Base-by-base conservation (phyloP, 176 grass and related monocot genomes). In the Zizania latifolia region DNA sequence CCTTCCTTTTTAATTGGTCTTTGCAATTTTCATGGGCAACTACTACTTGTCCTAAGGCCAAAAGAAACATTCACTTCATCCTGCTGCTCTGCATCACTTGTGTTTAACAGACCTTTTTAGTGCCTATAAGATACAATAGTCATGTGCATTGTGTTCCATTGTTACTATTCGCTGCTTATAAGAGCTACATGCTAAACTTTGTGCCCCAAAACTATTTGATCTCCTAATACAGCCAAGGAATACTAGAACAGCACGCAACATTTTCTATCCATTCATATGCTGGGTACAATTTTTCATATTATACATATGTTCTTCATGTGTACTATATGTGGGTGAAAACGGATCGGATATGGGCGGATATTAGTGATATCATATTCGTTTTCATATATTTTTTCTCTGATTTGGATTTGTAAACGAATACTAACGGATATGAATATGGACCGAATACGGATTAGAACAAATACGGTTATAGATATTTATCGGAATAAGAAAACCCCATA, bases 251-350 rank as follows among this genome's bases (percentile, higher is more conserved):
- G 6, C 33, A 68, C 37, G 62, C 17, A 30, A 19, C 7, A 65
- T 68, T 68, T 86, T 4, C 3, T 64, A n/a, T 75, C 13, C 68
- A 5, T 38, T 71, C 27, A 43, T 82, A 17, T 73, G 10, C 16
- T 83, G 33, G 54, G 61, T 53, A 73, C 51, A 74, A 92, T 85
- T 58, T 81, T 69, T 86, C 75, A 70, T 81, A 84, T 60, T 83
- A 72, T 81, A 74, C 66, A 76, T 9, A 53, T 53, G 39, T 74
- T 59, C 59, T 29, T 54, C 58, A 37, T 87, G 72, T 81, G 56
- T 28, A 4, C 75, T n/a, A n/a, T n/a, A n/a, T n/a, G n/a, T n/a
- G n/a, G n/a, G n/a, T n/a, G n/a, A n/a, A n/a, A n/a, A n/a, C n/a
- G n/a, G n/a, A n/a, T n/a, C n/a, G n/a, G n/a, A n/a, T n/a, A n/a